Percentiles rank a stretch among this genome's conserved stretches.
phyloP scores from a whole-genome alignment of 257 asterid genomes.

The Solanum virginianum region DNA sequence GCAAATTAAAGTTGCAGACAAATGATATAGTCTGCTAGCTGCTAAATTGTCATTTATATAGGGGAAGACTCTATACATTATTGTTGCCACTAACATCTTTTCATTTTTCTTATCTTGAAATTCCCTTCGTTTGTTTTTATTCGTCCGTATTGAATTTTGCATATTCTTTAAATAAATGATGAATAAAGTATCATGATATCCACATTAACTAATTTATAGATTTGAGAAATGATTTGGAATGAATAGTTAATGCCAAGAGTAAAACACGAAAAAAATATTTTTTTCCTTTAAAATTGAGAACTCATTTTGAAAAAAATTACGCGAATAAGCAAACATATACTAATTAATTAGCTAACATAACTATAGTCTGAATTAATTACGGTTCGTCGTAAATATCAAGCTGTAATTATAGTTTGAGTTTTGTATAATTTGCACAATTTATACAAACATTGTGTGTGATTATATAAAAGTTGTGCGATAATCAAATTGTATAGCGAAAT shows the following conservation, averaged over 20 bases:
- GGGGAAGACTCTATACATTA: not conserved
- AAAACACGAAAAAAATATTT: not conserved
- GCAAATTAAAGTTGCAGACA: not conserved
- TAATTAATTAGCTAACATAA: too few relatives aligned
- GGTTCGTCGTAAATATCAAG: too few relatives aligned
- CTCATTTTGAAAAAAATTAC: not conserved
- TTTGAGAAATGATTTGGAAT: not conserved
- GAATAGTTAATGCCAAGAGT: not conserved
- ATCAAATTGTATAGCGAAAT: too few relatives aligned
- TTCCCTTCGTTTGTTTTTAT: not conserved
- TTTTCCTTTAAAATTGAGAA: not conserved
- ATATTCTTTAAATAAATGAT: not conserved
- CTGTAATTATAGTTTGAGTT: too few relatives aligned
- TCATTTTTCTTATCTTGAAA: not conserved
- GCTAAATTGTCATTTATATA: not conserved
- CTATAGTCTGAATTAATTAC: too few relatives aligned
- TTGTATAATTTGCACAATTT: too few relatives aligned
- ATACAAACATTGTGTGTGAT: too few relatives aligned
- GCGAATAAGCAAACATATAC: too few relatives aligned
- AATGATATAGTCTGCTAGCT: not conserved
- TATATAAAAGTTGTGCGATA: too few relatives aligned
- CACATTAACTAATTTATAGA: not conserved
- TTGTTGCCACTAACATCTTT: not conserved
- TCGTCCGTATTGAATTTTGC: fast-evolving
- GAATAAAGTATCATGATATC: not conserved